phyloP scores from a whole-genome alignment of 225 moss, liverwort and hornwort species.

The Straminergon stramineum region DNA sequence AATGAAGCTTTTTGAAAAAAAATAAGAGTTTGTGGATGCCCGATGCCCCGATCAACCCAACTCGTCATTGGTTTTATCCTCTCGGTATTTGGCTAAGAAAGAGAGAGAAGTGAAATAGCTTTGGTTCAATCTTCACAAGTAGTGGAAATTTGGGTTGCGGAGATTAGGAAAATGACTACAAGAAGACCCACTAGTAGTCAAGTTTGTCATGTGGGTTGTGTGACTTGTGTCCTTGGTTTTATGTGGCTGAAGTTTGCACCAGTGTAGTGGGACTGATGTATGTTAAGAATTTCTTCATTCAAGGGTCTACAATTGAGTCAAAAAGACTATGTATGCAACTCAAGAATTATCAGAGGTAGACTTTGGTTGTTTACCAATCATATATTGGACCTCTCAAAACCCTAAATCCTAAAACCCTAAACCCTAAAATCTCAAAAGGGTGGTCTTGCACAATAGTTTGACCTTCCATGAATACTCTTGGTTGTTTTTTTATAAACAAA shows the following conservation, averaged over 20 bases:
- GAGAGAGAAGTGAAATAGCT: neutral
- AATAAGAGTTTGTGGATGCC: neutral
- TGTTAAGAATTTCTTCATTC: no score
- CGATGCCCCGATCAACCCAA: accelerated
- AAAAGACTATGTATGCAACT: neutral
- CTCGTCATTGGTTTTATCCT: neutral
- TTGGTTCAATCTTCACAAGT: neutral
- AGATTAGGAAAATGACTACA: neutral
- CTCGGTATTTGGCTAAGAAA: no score
- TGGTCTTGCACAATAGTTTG: neutral
- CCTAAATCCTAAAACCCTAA: no score
- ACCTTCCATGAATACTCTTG: neutral
- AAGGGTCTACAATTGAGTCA: neutral
- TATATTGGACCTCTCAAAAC: no score
- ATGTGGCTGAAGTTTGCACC: accelerated
- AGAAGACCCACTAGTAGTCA: neutral
- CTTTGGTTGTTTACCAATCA: accelerated
- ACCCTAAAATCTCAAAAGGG: no score
- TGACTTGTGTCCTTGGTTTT: neutral
- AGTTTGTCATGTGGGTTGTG: neutral
- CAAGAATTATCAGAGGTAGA: neutral
- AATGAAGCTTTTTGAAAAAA: no score
- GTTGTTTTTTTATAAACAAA: neutral
- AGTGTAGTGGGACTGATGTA: accelerated
- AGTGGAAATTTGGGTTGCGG: accelerated